These are phyloP conservation scores for Blastocrithidia nonstop DNA, from an alignment of 208 protist species.

Conservation along the genomic window DNA sequence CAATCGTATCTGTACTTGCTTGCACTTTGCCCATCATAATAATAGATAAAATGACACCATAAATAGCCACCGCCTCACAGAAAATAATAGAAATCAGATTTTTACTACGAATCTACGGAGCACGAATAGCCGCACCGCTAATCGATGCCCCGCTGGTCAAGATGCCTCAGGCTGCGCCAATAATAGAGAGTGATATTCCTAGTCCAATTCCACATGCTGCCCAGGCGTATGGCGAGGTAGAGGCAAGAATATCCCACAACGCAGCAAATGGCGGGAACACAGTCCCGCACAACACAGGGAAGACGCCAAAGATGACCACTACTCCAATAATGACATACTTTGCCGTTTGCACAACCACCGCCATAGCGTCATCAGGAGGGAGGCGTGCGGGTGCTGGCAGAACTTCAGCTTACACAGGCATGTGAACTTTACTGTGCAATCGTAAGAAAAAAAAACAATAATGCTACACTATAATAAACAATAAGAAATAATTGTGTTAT, in stretches of 20 bases:
- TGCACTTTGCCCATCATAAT: constrained; percentile 92
- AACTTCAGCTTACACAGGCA: constrained; percentile 70
- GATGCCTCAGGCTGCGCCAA: constrained; percentile 82
- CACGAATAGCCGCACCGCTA: constrained; percentile 73
- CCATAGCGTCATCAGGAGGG: constrained; percentile 66
- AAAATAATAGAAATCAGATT: constrained; percentile 96
- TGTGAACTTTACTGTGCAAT: no score
- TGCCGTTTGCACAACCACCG: constrained; percentile 28
- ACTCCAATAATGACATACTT: constrained; percentile 35
- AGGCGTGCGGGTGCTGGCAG: constrained; percentile 60
- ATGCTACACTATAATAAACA: no score
- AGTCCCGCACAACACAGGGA: constrained; percentile 60
- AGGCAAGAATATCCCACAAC: constrained; percentile 49
- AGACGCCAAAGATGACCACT: constrained; percentile 49
- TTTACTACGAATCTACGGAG: constrained; percentile 84
- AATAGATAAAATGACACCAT: constrained; percentile 98
- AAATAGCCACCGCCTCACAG: constrained; percentile 98
- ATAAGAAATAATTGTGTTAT: no score
- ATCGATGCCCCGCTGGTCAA: constrained; percentile 76
- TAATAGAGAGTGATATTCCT: constrained; percentile 70
- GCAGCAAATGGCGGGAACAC: constrained; percentile 68
- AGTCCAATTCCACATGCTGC: constrained; percentile 64
- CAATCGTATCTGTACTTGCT: constrained; percentile 23
- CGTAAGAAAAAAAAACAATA: no score
- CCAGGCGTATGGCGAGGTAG: constrained; percentile 64